phyloP scores from a whole-genome alignment of 805 yeast species.

The Saturnispora halmiae region DNA sequence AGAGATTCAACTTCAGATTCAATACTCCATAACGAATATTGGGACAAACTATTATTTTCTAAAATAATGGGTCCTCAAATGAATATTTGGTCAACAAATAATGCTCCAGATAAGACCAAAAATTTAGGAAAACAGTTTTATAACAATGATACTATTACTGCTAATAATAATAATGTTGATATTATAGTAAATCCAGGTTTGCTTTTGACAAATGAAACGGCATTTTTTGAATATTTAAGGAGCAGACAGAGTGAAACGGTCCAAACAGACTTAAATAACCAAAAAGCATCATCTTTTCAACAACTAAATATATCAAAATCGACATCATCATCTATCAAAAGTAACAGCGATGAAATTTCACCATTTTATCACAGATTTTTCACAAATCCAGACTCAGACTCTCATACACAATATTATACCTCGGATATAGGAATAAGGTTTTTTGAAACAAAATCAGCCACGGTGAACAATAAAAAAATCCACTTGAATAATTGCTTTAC shows the following conservation, averaged over 20 bases:
- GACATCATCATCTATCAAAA: not conserved
- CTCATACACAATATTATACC: slow-evolving; percentile 71
- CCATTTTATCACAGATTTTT: slow-evolving; percentile 72
- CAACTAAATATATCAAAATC: no score
- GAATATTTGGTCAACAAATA: slow-evolving; percentile 58
- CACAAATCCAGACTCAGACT: slow-evolving; percentile 82
- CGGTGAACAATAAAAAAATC: slow-evolving; percentile 21
- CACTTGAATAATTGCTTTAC: slow-evolving; percentile 43
- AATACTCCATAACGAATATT: slow-evolving; percentile 50
- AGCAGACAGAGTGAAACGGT: slow-evolving; percentile 15
- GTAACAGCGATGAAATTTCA: slow-evolving; percentile 24
- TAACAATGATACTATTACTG: not conserved
- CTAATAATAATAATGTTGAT: not conserved
- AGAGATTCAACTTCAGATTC: slow-evolving; percentile 50
- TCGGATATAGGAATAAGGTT: slow-evolving; percentile 58
- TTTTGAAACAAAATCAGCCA: slow-evolving; percentile 31
- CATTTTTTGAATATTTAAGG: slow-evolving; percentile 19
- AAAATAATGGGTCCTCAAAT: slow-evolving; percentile 55
- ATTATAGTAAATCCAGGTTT: slow-evolving; percentile 4
- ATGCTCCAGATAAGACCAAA: slow-evolving; percentile 41
- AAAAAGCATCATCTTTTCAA: not conserved
- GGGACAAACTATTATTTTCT: slow-evolving; percentile 56
- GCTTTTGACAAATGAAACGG: slow-evolving; percentile 11
- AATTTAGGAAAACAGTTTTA: slow-evolving; percentile 16
- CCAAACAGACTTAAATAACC: not conserved